A percentile compares a stretch with the other conserved stretches of the same genome.
phyloP scores from a whole-genome alignment of 208 protist species.

The Wallacemonas sp. region DNA sequence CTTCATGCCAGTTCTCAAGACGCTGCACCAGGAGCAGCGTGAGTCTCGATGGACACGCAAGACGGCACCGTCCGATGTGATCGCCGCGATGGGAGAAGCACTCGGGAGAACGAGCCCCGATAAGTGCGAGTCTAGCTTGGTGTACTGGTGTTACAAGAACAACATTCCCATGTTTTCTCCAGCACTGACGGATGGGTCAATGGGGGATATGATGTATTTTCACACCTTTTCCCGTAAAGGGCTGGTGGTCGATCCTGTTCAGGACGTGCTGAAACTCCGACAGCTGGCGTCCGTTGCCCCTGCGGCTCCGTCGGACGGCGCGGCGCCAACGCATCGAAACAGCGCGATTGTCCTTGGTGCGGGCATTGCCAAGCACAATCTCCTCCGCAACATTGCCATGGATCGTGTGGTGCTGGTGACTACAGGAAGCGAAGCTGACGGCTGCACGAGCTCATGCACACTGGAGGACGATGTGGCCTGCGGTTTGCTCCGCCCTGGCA shows the following conservation, averaged over 20 bases:
- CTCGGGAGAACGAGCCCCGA: slow-evolving; percentile 72
- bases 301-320: neutral
- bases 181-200: slow-evolving; percentile 98
- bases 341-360: slow-evolving; percentile 77
- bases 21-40: slow-evolving; percentile 92
- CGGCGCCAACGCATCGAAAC: slow-evolving; percentile 25
- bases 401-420: slow-evolving; percentile 76
- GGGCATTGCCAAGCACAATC: slow-evolving; percentile 82
- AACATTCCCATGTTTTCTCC: slow-evolving; percentile 99
- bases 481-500: slow-evolving; percentile 39
- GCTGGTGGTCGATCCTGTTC: slow-evolving; percentile 95
- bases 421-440: slow-evolving; percentile 82
- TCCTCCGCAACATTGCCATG: slow-evolving; percentile 64
- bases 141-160: slow-evolving; percentile 99
- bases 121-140: slow-evolving; percentile 93
- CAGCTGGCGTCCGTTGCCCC: slow-evolving; percentile 18
- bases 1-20: slow-evolving; percentile 97
- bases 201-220: slow-evolving; percentile 99
- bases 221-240: slow-evolving; percentile 97
- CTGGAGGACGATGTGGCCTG: slow-evolving; percentile 63
- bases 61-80: slow-evolving; percentile 96
- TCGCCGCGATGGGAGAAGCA: slow-evolving; percentile 95
- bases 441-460: slow-evolving; percentile 79
- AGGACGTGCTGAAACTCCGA: slow-evolving; percentile 78
- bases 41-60: slow-evolving; percentile 52